Evolutionary conservation across 2,329 filamentous ascomycete genomes (phyloP).

Genomic region (Curvularia sp.): DNA sequence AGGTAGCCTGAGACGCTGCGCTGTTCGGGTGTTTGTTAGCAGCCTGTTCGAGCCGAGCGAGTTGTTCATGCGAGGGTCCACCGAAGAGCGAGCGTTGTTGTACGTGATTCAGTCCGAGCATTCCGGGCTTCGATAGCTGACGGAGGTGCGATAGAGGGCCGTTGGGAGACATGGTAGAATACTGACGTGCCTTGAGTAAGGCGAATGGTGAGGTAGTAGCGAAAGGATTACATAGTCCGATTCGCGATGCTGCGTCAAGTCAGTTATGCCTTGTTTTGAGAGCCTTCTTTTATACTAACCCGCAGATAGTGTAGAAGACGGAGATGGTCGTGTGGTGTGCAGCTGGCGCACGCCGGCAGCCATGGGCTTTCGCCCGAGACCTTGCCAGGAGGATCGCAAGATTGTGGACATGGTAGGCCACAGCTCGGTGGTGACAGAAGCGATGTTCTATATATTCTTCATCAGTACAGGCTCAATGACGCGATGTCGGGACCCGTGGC

Average conservation of each 20-base stretch:
- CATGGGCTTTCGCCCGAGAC: conserved; percentile 32
- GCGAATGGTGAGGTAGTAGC: conserved; percentile 38
- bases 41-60: conserved; percentile 86
- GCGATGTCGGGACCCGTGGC: conserved; percentile 38
- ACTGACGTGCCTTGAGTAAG: conserved; percentile 41
- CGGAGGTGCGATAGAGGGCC: conserved; percentile 43
- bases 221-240: conserved; percentile 48
- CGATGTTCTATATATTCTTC: conserved; percentile 54
- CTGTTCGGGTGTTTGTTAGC: conserved; percentile 93
- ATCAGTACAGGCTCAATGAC: conserved; percentile 31
- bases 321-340: conserved; percentile 21
- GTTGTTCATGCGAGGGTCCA: conserved; percentile 63
- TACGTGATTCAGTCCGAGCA: conserved; percentile 49
- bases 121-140: conserved; percentile 39
- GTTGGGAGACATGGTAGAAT: conserved; percentile 51
- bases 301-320: conserved; percentile 26
- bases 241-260: conserved; percentile 40
- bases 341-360: conserved; percentile 32
- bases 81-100: conserved; percentile 58
- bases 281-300: conserved; percentile 25
- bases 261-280: background rate
- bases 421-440: conserved; percentile 48
- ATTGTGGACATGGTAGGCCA: conserved; percentile 52
- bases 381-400: conserved; percentile 48
- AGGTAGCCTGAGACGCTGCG: conserved; percentile 86